Conservation (phyloP, 169 alveolate species). For the Eimeria falciformis region DNA sequence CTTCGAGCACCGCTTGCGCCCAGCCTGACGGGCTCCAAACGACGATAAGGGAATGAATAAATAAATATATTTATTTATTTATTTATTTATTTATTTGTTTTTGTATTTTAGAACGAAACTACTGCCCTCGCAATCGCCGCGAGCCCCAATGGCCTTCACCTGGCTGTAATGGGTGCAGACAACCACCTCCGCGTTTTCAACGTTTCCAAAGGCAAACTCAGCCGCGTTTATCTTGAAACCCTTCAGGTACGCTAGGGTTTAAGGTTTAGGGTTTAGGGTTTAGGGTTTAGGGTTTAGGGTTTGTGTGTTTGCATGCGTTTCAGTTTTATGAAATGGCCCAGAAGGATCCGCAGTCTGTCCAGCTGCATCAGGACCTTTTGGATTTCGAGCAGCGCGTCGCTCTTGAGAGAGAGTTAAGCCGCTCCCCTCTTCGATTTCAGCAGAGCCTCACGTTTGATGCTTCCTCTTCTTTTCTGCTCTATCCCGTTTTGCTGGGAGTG, state of each 20-base stretch:
- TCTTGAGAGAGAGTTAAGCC: constrained; percentile 92
- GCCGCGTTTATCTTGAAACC: constrained; percentile 69
- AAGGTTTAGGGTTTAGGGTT: background rate
- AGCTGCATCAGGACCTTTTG: constrained; percentile 90
- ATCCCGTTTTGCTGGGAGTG: constrained; percentile 95
- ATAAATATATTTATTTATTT: no score
- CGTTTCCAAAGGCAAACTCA: constrained; percentile 54
- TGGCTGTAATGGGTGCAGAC: constrained; percentile 76
- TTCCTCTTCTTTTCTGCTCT: constrained; percentile 93
- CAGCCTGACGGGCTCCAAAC: no score
- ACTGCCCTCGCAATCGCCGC: constrained; percentile 71
- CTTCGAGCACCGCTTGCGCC: background rate
- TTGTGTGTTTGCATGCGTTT: background rate
- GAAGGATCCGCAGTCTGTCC: constrained; percentile 86
- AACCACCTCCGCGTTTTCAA: constrained; percentile 69
- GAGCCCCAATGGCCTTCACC: constrained; percentile 69
- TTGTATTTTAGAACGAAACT: constrained; percentile 53
- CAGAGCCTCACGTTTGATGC: constrained; percentile 94
- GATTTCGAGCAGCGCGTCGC: constrained; percentile 94
- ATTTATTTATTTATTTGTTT: background rate
- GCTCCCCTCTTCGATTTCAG: constrained; percentile 82
- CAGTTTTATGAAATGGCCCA: constrained; percentile 90
- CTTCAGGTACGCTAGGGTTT: constrained; percentile 38
- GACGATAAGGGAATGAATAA: background rate
- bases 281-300: background rate